Base-by-base conservation (phyloP, 2,329 filamentous ascomycete species). In the Alternaria ventricosa region DNA sequence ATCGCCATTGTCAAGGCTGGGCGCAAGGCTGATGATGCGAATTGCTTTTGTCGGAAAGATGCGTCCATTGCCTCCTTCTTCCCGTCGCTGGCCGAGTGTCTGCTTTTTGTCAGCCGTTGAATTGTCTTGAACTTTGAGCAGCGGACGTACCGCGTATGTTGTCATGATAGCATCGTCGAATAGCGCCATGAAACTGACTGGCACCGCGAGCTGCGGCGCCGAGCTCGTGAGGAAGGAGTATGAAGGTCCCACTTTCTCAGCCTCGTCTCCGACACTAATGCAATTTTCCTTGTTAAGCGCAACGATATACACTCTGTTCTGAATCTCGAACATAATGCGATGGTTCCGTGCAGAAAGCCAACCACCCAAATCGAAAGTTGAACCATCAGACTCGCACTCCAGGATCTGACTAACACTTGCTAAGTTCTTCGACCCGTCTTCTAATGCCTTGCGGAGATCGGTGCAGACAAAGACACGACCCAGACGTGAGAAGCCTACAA, bases 101-200 rank as follows among this genome's bases (percentile, higher is more conserved):
- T 63, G 6, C 10, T 23, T 0, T 3, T 3, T 12, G 28, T 62
- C 20, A 62, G 55, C 18, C 8, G 1, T 36, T 45, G n/a, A 15
- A 25, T 18, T 0, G 18, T 18, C 6, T 3, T 5, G 2, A 4
- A 5, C n/a, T 4, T 9, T 2, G 13, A 36, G 12, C 5, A 11
- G 5, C 4, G 9, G 13, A 27, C 20, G 3, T 54, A 60, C 60
- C 6, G 60, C 50, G 20, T 63, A 63, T 5, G 60, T 63, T 11
- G 60, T 50, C 60, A 63, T 63, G n/a, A 63, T 55, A 12, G 49
- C 50, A 20, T 63, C 60, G 1, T 63, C 56, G 30, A 25, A 63
- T 2, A 63, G 18, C 3, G 56, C 43, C 60, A 63, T 63, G 6
- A 54, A 63, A 15, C 60, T 63, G 6, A 63, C 56, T 3, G 60